Percentiles rank a stretch among this genome's conserved stretches.
Evolutionary conservation across 2,329 filamentous ascomycete genomes (phyloP).

Genomic region (Diaporthe nobilis): DNA sequence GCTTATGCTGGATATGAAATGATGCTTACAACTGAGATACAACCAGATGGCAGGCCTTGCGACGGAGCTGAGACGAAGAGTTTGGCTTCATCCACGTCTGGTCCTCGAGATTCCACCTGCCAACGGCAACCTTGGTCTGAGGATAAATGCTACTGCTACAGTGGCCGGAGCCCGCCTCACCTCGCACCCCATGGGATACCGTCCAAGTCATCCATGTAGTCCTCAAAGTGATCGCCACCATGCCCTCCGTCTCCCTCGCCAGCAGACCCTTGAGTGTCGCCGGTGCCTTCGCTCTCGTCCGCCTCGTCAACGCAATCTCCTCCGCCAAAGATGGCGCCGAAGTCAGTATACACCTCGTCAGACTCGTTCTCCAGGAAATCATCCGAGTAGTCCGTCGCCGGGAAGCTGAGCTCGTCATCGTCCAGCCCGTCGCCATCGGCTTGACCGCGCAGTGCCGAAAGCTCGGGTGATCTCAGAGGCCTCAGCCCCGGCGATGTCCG

Average conservation of each 20-base stretch:
- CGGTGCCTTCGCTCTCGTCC: conserved; percentile 52
- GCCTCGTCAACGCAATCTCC: conserved; percentile 44
- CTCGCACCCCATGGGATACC: conserved; percentile 63
- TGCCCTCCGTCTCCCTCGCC: background rate
- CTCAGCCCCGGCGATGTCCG: conserved; percentile 43
- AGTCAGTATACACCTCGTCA: conserved; percentile 69
- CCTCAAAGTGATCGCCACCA: conserved; percentile 60
- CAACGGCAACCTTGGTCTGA: background rate
- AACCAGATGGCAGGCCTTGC: background rate
- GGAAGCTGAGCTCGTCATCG: conserved; percentile 63
- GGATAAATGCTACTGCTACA: background rate
- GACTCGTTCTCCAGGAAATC: conserved; percentile 59
- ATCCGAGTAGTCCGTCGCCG: conserved; percentile 60
- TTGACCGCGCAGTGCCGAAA: conserved; percentile 45
- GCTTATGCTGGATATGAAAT: background rate
- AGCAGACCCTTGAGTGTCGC: background rate
- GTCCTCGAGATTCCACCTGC: background rate
- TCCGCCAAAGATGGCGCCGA: conserved; percentile 63
- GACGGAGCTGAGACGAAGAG: background rate
- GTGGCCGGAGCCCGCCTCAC: conserved; percentile 29
- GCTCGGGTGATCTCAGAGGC: conserved; percentile 53
- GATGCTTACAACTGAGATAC: background rate
- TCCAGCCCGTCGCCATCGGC: conserved; percentile 49
- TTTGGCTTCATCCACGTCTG: background rate
- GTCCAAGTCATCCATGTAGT: conserved; percentile 69